Evolutionary conservation across 305 asterid genomes (phyloP), one percentile per base, ranked within the genome.

Genomic region (Fraxinus platypoda): DNA sequence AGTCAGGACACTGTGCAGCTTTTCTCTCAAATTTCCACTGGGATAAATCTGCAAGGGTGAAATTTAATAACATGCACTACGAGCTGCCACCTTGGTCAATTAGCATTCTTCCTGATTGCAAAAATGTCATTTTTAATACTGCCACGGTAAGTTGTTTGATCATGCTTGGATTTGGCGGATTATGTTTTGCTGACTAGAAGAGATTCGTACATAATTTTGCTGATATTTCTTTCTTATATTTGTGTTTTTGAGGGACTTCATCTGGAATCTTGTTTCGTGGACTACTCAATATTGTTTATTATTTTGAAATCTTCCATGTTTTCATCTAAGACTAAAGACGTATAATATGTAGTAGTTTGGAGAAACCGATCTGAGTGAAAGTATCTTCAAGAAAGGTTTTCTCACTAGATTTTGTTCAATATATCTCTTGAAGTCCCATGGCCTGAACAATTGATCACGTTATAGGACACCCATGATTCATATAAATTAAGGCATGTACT

Each of bases 1-100:
- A 83, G 75, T 86, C 97, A 1, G 97, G 99, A 80, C 91, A 82
- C 0, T 96, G 99, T 83, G 97, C 94, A 4, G 99, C 98, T 77
- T 96, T 96, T 87, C 89, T 96, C 72, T 84, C 97, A 59, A 96
- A 96, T 81, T 93, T 78, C 90, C 99, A 93, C 84, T 57, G 81
- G 84, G 90, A 87, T 41, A 49, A 85, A 6, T 57, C 91, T 77
- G 97, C 94, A 38, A 88, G 81, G n/a, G 97, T 96, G 88, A 93
- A 81, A 21, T 94, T 96, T 87, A 92, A 89, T 66, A 84, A 88
- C 66, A 77, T 81, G 92, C 92, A 77, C 35, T 94, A 94, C 23
- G 89, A 92, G 75, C 87, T 96, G 81, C 99, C 99, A 83, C 94
- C 99, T 52, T 96, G 99, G 99, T 96, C 99, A 26, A 92, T 93